Base-by-base conservation (phyloP, 2,329 filamentous ascomycete genomes). In the Podosphaera aphanis region DNA sequence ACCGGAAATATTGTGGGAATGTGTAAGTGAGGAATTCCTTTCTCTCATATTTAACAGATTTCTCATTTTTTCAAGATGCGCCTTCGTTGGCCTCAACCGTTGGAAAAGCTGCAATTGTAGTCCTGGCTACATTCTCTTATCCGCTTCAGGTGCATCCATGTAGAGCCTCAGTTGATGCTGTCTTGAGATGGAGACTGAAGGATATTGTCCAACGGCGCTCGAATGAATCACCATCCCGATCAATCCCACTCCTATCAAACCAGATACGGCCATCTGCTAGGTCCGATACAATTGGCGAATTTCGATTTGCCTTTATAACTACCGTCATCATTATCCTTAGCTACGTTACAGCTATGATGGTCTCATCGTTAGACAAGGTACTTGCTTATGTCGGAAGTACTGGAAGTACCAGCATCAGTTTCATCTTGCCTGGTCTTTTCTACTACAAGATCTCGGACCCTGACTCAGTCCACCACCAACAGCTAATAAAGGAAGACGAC, bases 381-480 rank as follows among this genome's bases (percentile, higher is more conserved):
- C 70, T 98, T 0, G 88, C 90, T 0, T 98, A 94, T 54, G 90
- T 98, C 10, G 90, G 90, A 33, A 85, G 80, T 55, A 98, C 90
- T 0, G 90, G 90, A 45, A 88, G 80, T 44, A 98, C 90, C 0
- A 84, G 83, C 49, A 98, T 98, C 56, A 93, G 83, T 50, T 98
- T 98, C 60, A 95, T 98, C 52, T 70, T 98, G 0, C 90, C 90
- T 0, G 90, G 90, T 0, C 64, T 98, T 3, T 98, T 98, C 62
- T 98, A 95, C 63, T 98, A 95, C 65, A 95, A 95, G 63, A 95
- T 98, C 49, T 92, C 84, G 11, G 77, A 83, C 20, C 90, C 90
- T 0, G 80, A 93, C 46, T 88, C 83, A 39, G 71, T 78, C 23
- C 76, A 88, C 50, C 85, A 94, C 55, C 88, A 93, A 59, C 74